Conservation (phyloP, 2,329 filamentous ascomycete species). For the Talaromyces sp. region DNA sequence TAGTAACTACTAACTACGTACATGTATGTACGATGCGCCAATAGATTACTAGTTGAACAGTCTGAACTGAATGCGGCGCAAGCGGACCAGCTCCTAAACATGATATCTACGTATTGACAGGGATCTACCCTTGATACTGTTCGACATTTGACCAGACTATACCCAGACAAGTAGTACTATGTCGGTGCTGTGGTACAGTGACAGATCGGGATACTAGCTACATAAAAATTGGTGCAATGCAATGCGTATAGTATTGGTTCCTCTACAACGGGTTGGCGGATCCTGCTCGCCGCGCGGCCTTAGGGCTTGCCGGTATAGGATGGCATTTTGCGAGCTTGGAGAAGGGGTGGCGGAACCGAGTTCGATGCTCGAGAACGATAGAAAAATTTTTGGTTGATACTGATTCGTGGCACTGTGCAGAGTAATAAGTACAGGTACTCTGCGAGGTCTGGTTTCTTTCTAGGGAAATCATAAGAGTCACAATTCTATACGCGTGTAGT, state of each 20-base stretch:
- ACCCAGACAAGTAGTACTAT: not conserved
- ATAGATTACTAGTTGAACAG: not conserved
- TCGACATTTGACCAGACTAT: not conserved
- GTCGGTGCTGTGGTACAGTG: not conserved
- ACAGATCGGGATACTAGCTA: not conserved
- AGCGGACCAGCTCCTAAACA: not conserved
- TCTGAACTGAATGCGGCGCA: not conserved
- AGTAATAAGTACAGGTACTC: not conserved
- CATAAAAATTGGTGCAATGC: not conserved
- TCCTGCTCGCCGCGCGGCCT: not conserved
- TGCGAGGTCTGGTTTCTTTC: not conserved
- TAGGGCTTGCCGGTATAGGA: not conserved
- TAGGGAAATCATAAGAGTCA: not conserved
- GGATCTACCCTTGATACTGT: not conserved
- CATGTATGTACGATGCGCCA: not conserved
- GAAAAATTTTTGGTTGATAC: not conserved
- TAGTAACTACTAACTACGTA: too few relatives aligned
- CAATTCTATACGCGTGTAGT: not conserved
- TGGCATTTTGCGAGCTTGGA: not conserved
- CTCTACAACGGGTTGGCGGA: not conserved
- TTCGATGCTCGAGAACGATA: not conserved
- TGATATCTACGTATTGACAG: not conserved
- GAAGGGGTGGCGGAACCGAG: not conserved
- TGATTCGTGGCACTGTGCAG: not conserved
- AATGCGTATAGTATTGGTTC: not conserved